These are phyloP conservation scores for Phlyctochytrium planicorne DNA, from an alignment of 192 early-diverging fungal species.

Conservation along the genomic window DNA sequence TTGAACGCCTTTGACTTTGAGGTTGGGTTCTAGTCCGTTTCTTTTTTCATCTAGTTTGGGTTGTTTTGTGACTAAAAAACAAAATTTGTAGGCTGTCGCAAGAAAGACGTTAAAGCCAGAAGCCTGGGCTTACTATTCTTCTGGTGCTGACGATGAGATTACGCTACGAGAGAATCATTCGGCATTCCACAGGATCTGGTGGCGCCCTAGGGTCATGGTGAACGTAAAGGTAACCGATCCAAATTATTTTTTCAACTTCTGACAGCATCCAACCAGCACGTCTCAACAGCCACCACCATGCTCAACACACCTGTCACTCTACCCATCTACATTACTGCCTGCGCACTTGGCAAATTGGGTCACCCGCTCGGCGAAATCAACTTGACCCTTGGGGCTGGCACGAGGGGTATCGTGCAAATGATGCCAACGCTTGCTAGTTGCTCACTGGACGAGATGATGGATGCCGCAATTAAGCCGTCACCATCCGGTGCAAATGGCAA, in stretches of 20 bases:
- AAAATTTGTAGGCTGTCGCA: conserved; percentile 50
- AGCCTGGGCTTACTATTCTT: conserved; percentile 83
- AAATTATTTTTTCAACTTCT: not conserved
- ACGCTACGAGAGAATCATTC: conserved; percentile 76
- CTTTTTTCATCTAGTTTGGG: not conserved
- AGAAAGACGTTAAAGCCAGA: conserved; percentile 53
- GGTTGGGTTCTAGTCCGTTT: conserved; percentile 15
- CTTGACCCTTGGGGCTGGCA: conserved; percentile 56
- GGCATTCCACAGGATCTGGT: conserved; percentile 71
- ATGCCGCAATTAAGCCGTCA: conserved; percentile 17
- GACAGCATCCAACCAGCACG: not conserved
- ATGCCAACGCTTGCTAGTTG: conserved; percentile 75
- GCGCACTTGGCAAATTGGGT: conserved; percentile 60
- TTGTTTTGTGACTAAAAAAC: not conserved
- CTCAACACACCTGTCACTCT: conserved; percentile 31
- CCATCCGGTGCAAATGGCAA: too few relatives aligned
- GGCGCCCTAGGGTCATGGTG: conserved; percentile 55
- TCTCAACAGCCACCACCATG: conserved; percentile 41
- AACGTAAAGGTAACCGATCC: conserved; percentile 35
- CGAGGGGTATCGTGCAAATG: conserved; percentile 69
- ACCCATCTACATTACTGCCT: conserved; percentile 59
- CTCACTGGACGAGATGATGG: conserved; percentile 55
- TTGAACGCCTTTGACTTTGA: conserved; percentile 77
- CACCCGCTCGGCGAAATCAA: conserved; percentile 74
- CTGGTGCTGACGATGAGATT: conserved; percentile 78